phyloP scores from a whole-genome alignment of 2,329 filamentous ascomycete genomes.

The Exutisphaerella laricina region DNA sequence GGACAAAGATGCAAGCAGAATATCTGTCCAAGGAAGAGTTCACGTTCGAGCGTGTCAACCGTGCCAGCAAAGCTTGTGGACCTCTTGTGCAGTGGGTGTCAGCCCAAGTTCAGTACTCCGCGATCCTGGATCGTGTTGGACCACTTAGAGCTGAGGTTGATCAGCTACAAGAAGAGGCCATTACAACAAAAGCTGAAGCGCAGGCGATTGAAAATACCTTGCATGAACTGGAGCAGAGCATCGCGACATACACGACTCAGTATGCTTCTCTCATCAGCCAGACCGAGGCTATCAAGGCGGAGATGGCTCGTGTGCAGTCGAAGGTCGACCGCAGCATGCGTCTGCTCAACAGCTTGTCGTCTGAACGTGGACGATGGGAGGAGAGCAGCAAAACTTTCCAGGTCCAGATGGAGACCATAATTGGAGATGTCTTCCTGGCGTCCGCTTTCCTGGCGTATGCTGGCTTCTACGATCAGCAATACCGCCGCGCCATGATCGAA shows the following conservation, averaged over 20 bases:
- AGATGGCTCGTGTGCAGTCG: conserved; percentile 94
- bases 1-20: conserved; percentile 85
- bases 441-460: conserved; percentile 95
- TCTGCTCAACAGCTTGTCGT: conserved; percentile 88
- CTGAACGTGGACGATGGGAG: conserved; percentile 90
- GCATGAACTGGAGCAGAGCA: conserved; percentile 75
- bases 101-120: conserved; percentile 96
- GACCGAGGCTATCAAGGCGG: conserved; percentile 91
- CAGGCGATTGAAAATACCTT: conserved; percentile 88
- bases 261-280: conserved; percentile 95
- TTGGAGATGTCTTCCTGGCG: conserved; percentile 93
- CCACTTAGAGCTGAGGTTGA: conserved; percentile 86
- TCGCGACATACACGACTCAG: conserved; percentile 90
- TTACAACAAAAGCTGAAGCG: conserved; percentile 89
- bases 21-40: conserved; percentile 92
- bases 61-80: conserved; percentile 93
- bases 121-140: conserved; percentile 89
- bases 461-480: conserved; percentile 95
- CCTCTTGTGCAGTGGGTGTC: conserved; percentile 95
- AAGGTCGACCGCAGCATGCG: conserved; percentile 97
- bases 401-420: conserved; percentile 92
- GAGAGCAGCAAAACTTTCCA: conserved; percentile 97
- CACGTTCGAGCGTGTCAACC: conserved; percentile 92
- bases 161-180: conserved; percentile 77
- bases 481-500: conserved; percentile 95